Conservation (phyloP, 1,284 basidiomycete genomes). For the Marasmius oreades region DNA sequence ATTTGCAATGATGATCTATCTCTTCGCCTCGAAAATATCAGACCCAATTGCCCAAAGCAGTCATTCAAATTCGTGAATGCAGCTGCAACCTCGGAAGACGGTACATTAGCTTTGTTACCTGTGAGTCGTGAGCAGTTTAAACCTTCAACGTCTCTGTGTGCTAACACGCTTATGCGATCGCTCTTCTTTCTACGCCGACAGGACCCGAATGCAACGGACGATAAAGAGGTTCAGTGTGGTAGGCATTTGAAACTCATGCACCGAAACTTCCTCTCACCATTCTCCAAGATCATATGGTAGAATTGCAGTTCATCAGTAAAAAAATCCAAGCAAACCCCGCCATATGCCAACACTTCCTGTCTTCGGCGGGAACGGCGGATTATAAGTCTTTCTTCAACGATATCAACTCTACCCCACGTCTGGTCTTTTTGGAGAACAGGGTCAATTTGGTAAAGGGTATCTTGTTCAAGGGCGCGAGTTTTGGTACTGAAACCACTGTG, state of each 20-base stretch:
- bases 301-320: conserved; percentile 13
- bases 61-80: background rate
- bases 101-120: background rate
- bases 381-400: conserved; percentile 10
- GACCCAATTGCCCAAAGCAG: background rate
- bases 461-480: conserved; percentile 4
- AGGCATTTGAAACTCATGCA: background rate
- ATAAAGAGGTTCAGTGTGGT: background rate
- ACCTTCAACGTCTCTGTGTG: background rate
- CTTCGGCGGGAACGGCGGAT: conserved; percentile 1
- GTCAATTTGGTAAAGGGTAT: conserved; percentile 13
- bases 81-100: background rate
- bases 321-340: conserved; percentile 8
- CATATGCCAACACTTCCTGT: conserved; percentile 8
- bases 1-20: background rate
- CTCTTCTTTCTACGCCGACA: too few relatives aligned
- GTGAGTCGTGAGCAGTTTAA: background rate
- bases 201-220: too few relatives aligned
- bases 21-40: background rate
- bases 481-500: conserved; percentile 2
- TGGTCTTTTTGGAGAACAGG: conserved; percentile 4
- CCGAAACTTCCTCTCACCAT: background rate
- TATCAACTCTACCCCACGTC: conserved; percentile 5
- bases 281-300: conserved; percentile 4
- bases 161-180: too few relatives aligned